Percentiles rank a stretch among this genome's conserved stretches.
These are phyloP conservation scores for Dactylellina cionopaga DNA, from an alignment of 2,329 filamentous ascomycete genomes.

Conservation along the genomic window DNA sequence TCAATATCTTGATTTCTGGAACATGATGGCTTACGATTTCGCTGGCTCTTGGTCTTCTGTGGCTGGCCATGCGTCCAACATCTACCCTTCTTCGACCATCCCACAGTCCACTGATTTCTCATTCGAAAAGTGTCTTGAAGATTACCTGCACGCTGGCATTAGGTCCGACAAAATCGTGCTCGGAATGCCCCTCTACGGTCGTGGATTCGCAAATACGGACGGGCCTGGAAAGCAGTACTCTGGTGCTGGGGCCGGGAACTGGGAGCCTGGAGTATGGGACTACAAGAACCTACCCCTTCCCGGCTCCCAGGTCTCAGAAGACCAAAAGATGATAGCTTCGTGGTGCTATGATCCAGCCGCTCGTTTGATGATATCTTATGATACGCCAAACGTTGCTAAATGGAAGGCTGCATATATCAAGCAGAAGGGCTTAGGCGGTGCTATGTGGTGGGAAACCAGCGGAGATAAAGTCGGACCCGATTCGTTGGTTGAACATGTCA, in stretches of 20 bases:
- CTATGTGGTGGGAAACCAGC: constrained; percentile 98
- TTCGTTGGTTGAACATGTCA: constrained; percentile 33
- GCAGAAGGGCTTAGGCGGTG: constrained; percentile 76
- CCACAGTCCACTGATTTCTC: constrained; percentile 79
- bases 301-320: constrained; percentile 72
- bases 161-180: constrained; percentile 78
- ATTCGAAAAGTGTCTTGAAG: constrained; percentile 74
- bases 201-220: constrained; percentile 81
- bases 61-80: constrained; percentile 83
- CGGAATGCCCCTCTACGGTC: constrained; percentile 93
- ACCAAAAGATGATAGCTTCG: constrained; percentile 73
- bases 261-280: constrained; percentile 87
- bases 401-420: constrained; percentile 78
- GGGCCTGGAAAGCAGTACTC: constrained; percentile 76
- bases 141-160: constrained; percentile 72
- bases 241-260: constrained; percentile 81
- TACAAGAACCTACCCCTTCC: constrained; percentile 82
- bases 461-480: constrained; percentile 69
- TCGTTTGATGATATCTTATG: constrained; percentile 80
- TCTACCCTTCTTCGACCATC: constrained; percentile 70
- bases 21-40: constrained; percentile 88
- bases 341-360: constrained; percentile 77
- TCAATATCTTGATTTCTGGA: constrained; percentile 76
- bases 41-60: constrained; percentile 81
- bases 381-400: constrained; percentile 73